Base-by-base conservation (phyloP, 2,329 filamentous ascomycete genomes). In the Xylariaceae sp. region DNA sequence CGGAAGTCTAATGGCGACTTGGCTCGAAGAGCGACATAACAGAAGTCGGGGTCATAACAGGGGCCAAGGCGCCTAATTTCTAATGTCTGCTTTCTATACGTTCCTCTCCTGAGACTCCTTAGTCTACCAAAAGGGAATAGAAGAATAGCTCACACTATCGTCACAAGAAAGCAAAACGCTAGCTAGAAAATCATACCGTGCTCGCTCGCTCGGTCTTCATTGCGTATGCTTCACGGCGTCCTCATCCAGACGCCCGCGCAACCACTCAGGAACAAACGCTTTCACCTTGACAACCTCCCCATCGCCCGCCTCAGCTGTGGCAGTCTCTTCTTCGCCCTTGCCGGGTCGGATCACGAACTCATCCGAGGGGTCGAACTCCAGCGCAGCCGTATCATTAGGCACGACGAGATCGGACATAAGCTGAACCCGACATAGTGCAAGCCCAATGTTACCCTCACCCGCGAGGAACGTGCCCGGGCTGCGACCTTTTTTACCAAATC, bases 351-450 rank as follows among this genome's bases (percentile, higher is more conserved):
- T 68, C 55, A 81, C 74, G 62, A 87, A 88, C 70, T 87, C 80
- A 54, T 85, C 78, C 1, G 76, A 78, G 0, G 80, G 77, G 55
- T 74, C 81, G 67, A 78, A 89, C 16, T 80, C 80, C 1, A 77
- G 75, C 41, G 85, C 83, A 5, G 80, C 79, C 58, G 87, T 84
- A 53, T 82, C 81, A 5, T 84, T 87, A 2, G 87, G 87, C 50
- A 94, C 74, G 32, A 76, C 76, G 45, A 94, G 74, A 66, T 90
- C 87, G 5, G 89, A 95, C 92, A 96, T 96, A 67, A 86, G 85
- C 73, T 95, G 91, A 62, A 97, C 72, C 22, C 92, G 84, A 68
- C 92, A 96, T 61, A 96, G 73, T 2, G 85, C 92, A 49, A 99
- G 76, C 1, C 94, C 94, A 29, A 97, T 73, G 67, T 96, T 95